These are phyloP conservation scores for Malassezia obtusa DNA, from an alignment of 1,284 basidiomycete genomes.

Conservation along the genomic window DNA sequence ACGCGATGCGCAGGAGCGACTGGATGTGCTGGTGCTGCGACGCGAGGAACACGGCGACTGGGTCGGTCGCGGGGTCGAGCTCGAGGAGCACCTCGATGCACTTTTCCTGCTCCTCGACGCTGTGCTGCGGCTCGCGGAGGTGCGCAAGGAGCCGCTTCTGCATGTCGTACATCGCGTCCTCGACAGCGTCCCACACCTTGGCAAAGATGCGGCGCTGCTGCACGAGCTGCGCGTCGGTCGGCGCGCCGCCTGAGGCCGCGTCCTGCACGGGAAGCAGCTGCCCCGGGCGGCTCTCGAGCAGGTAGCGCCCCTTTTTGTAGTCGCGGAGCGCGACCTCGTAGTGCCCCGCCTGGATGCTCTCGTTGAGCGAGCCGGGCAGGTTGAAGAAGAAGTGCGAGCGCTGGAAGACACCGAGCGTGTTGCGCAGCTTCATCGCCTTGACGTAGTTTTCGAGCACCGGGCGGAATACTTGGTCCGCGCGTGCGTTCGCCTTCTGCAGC, in stretches of 20 bases:
- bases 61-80: constrained; percentile 49
- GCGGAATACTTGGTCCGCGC: constrained; percentile 89
- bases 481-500: constrained; percentile 58
- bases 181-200: constrained; percentile 91
- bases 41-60: constrained; percentile 88
- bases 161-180: constrained; percentile 90
- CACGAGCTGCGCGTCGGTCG: constrained; percentile 20
- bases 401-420: constrained; percentile 88
- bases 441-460: constrained; percentile 91
- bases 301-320: constrained; percentile 91
- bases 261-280: constrained; percentile 58
- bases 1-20: constrained; percentile 64
- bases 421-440: constrained; percentile 83
- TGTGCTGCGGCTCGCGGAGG: constrained; percentile 66
- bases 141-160: constrained; percentile 64
- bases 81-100: constrained; percentile 65
- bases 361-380: constrained; percentile 79
- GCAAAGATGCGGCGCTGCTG: constrained; percentile 78
- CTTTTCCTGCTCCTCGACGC: constrained; percentile 89
- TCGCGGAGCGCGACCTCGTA: constrained; percentile 89
- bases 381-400: constrained; percentile 98
- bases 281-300: constrained; percentile 74
- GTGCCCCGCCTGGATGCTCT: constrained; percentile 64
- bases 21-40: constrained; percentile 79
- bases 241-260: constrained; percentile 26